Conservation (phyloP, 225 moss, liverwort and hornwort genomes). For the Rhytidiadelphus loreus region DNA sequence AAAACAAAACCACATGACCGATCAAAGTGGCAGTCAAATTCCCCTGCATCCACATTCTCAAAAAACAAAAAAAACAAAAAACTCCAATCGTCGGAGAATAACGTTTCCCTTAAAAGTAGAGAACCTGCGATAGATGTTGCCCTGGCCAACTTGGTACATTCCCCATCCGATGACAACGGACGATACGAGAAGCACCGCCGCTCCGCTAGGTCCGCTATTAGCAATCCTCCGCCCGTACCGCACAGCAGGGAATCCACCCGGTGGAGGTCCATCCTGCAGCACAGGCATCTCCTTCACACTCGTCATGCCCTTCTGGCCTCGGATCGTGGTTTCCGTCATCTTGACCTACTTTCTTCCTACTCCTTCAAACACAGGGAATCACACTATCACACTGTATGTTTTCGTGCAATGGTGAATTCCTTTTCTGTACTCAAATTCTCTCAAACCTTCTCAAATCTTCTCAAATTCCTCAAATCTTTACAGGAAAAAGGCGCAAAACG, state of each 20-base stretch:
- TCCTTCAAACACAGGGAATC: background rate
- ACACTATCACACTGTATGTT: background rate
- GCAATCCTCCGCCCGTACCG: slow-evolving; percentile 85
- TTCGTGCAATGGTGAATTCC: background rate
- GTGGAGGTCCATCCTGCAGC: slow-evolving; percentile 93
- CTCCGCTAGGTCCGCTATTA: slow-evolving; percentile 71
- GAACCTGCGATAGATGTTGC: slow-evolving; percentile 82
- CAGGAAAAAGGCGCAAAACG: background rate
- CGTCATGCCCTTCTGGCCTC: slow-evolving; percentile 75
- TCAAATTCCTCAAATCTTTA: background rate
- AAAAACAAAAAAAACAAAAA: no score
- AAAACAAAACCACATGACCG: background rate
- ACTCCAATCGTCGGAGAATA: background rate
- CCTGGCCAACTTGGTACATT: slow-evolving; percentile 91
- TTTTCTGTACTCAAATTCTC: background rate
- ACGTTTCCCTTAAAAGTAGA: background rate
- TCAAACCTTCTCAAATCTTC: background rate
- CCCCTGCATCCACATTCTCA: background rate
- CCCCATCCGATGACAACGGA: slow-evolving; percentile 75
- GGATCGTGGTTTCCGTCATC: slow-evolving; percentile 74
- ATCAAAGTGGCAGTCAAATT: background rate
- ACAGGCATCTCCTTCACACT: slow-evolving; percentile 88
- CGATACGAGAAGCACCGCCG: slow-evolving; percentile 61
- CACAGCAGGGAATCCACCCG: slow-evolving; percentile 88
- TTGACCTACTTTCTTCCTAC: background rate